Base-by-base conservation (phyloP, 495 filamentous ascomycete genomes). In the Rusavskia elegans region DNA sequence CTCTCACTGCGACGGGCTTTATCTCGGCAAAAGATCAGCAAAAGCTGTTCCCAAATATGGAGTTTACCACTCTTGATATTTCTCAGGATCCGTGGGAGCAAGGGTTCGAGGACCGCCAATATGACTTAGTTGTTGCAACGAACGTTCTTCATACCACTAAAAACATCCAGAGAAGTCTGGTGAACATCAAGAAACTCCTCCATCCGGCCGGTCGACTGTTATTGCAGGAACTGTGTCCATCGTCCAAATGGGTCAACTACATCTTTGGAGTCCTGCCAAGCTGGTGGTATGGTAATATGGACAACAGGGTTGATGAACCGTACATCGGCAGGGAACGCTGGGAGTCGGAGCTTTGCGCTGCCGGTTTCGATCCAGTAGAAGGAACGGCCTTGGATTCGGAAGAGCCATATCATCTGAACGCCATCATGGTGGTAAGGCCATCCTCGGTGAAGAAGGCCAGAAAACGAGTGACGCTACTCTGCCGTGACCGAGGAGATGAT, bases 71-170 rank as follows among this genome's bases (percentile, higher is more conserved):
- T 5, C 42, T 63, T 5, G 59, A 65, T 42, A 58, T 62, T 21
- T 14, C 17, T 1, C 29, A 53, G 39, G 52, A 63, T 32, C 61
- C 63, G 0, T 13, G 50, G 1, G 39, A 58, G 14, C 68, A 70
- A 48, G 66, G 65, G 0, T 63, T 68, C 48, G 53, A 45, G 17
- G 29, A 30, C 29, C 3, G 29, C 29, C 42, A 30, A 0, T 68
- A 52, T 41, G 67, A 70, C 52, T 52, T 69, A 4, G 54, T 68
- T 19, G 29, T 68, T 21, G 63, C 52, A 25, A 54, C 35, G 3
- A 63, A 64, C 57, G 59, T 11, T 6, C 45, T 80, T 0, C 73
- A 78, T 45, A 71, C 74, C 0, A 76, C 74, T 0, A 52, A 63
- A 9, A 57, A 55, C 16, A 45, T 78, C 0, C 16, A 54, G 2